Evolutionary conservation across 2,329 filamentous ascomycete species (phyloP).

Genomic region (Microcyclospora pomicola): DNA sequence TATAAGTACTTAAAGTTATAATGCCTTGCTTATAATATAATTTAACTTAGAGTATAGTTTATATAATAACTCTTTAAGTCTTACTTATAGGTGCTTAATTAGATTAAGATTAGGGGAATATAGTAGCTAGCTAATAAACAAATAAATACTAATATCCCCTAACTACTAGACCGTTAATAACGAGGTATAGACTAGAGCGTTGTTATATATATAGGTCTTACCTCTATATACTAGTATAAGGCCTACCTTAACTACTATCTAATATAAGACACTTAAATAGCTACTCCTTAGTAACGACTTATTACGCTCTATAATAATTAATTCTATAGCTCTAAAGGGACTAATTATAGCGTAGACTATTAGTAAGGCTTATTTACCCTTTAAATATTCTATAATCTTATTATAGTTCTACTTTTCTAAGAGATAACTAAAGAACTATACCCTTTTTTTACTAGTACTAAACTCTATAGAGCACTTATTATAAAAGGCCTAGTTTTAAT

Average conservation of each 20-base stretch:
- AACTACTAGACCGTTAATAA: not conserved
- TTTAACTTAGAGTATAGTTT: not conserved
- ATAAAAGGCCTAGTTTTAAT: not conserved
- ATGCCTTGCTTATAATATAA: not conserved
- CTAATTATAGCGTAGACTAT: not conserved
- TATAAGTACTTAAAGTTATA: not conserved
- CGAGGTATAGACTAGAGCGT: not conserved
- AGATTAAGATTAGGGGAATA: constrained; percentile 10
- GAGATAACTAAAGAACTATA: not conserved
- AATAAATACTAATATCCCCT: not conserved
- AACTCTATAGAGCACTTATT: not conserved
- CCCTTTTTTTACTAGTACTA: not conserved
- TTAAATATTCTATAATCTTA: not conserved
- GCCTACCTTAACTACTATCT: not conserved
- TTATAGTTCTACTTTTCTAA: not conserved
- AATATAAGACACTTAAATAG: not conserved
- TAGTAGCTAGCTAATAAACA: not conserved
- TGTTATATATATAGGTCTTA: not conserved
- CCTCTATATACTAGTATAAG: not conserved
- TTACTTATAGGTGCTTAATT: constrained; percentile 8
- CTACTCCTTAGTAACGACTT: not conserved
- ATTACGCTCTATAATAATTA: not conserved
- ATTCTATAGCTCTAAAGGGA: not conserved
- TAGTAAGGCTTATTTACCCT: not conserved
- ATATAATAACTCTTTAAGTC: constrained; percentile 12